Evolutionary conservation across 192 early-diverging fungal genomes (phyloP).

Genomic region (Podila clonocystis): DNA sequence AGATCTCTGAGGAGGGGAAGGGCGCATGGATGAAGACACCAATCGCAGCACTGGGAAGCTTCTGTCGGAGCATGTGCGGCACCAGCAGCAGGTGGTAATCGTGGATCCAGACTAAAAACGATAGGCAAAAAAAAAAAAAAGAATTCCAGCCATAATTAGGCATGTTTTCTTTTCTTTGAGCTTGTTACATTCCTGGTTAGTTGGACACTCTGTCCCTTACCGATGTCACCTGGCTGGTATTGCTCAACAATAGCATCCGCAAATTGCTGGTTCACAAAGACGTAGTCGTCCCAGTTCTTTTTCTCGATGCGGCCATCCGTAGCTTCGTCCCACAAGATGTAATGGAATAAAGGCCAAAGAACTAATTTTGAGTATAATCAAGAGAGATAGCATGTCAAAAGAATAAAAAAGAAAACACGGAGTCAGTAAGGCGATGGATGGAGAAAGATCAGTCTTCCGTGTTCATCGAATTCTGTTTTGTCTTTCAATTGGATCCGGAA

Average conservation of each 20-base stretch:
- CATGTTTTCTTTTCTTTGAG: not conserved
- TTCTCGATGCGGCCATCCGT: constrained; percentile 73
- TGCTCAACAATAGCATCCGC: constrained; percentile 73
- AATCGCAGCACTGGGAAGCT: constrained; percentile 83
- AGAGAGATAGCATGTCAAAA: not conserved
- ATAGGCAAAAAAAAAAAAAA: not conserved
- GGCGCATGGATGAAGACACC: constrained; percentile 98
- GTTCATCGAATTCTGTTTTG: no score
- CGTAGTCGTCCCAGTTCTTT: constrained; percentile 83
- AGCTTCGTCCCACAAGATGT: constrained; percentile 86
- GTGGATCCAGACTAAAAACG: constrained; percentile 91
- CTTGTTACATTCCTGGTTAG: constrained; percentile 18
- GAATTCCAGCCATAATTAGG: not conserved
- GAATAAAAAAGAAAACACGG: not conserved
- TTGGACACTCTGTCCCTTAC: constrained; percentile 62
- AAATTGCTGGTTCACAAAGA: constrained; percentile 82
- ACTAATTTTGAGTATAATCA: constrained; percentile 54
- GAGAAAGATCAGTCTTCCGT: no score
- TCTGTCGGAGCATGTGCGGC: constrained; percentile 85
- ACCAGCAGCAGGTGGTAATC: constrained; percentile 97
- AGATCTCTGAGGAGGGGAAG: constrained; percentile 96
- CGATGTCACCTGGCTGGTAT: constrained; percentile 81
- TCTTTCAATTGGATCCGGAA: no score
- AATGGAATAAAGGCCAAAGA: constrained; percentile 96
- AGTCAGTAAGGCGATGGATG: not conserved